A percentile compares a stretch with the other conserved stretches of the same genome.
phyloP scores from a whole-genome alignment of 148 eudicot species.

The Rhododendron simsii region DNA sequence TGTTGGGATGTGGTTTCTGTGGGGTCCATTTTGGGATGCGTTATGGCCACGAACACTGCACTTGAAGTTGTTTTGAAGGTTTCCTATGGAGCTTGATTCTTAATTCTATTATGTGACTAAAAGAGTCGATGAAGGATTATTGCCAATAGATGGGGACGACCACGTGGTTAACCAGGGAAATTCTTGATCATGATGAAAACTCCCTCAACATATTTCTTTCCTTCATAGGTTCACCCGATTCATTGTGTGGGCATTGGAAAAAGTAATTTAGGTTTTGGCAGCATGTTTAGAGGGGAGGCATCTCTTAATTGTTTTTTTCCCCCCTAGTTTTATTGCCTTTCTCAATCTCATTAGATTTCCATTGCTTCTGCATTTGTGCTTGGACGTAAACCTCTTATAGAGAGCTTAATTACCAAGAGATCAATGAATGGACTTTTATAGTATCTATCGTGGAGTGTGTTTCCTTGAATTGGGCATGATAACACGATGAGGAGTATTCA shows the following conservation, averaged over 20 bases:
- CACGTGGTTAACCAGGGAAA: not conserved
- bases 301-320: not conserved
- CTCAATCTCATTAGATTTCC: not conserved
- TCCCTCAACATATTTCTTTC: not conserved
- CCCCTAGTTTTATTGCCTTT: not conserved
- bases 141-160: not conserved
- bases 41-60: not conserved
- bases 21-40: not conserved
- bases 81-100: not conserved
- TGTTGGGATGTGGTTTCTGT: not conserved
- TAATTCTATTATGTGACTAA: not conserved
- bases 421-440: not conserved
- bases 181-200: not conserved
- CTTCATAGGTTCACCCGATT: not conserved
- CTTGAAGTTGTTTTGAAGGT: slow-evolving; percentile 1
- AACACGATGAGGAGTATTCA: not conserved
- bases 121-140: not conserved
- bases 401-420: not conserved
- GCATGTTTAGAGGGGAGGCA: not conserved
- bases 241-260: not conserved
- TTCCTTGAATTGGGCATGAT: not conserved
- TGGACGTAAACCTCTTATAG: not conserved
- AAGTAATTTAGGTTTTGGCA: not conserved
- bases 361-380: not conserved
- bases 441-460: not conserved